Conservation (phyloP, 2,329 filamentous ascomycete genomes). For the Ustulina deusta region DNA sequence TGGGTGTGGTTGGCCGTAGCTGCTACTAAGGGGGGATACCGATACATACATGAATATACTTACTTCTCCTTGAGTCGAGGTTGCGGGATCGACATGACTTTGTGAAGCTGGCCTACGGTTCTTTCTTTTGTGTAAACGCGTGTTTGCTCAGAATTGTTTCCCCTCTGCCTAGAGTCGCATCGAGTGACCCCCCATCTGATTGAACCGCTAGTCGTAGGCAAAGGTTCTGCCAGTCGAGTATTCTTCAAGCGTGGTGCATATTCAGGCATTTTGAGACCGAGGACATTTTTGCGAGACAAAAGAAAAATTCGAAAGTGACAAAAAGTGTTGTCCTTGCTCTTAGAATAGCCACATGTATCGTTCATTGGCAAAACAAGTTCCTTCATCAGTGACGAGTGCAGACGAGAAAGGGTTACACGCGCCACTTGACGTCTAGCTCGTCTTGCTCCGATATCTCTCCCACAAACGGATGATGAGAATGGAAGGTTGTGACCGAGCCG, state of each 20-base stretch:
- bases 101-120: background rate
- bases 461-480: constrained; percentile 29
- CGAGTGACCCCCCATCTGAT: background rate
- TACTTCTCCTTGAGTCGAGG: constrained; percentile 11
- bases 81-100: constrained; percentile 24
- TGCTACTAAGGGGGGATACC: background rate
- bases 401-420: constrained; percentile 24
- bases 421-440: constrained; percentile 21
- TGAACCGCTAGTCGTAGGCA: constrained; percentile 5
- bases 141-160: constrained; percentile 29
- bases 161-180: constrained; percentile 22
- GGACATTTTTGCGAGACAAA: constrained; percentile 26
- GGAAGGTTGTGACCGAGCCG: constrained; percentile 4
- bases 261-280: background rate
- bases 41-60: constrained; percentile 9
- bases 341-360: background rate
- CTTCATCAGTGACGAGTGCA: constrained; percentile 4
- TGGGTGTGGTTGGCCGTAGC: background rate
- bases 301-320: constrained; percentile 29
- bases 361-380: constrained; percentile 3
- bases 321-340: background rate
- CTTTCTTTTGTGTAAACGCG: constrained; percentile 19
- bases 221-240: constrained; percentile 1
- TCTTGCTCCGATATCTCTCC: constrained; percentile 17
- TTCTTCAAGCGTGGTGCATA: constrained; percentile 15